Evolutionary conservation across 495 filamentous ascomycete species (phyloP).

Genomic region (Aspergillus cristatus): DNA sequence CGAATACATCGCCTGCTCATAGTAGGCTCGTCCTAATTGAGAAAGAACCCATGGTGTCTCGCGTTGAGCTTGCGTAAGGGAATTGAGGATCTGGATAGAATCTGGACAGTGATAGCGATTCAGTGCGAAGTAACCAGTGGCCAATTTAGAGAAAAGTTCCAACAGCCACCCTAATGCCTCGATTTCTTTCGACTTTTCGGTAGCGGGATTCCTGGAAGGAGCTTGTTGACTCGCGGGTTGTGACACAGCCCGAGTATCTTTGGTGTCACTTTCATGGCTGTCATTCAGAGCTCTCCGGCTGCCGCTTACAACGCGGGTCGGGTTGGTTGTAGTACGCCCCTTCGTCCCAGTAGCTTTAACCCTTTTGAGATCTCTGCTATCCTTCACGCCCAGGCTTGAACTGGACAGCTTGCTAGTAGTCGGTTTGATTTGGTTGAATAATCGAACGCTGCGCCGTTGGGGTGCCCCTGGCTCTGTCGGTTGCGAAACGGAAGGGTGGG

Average conservation of each 20-base stretch:
- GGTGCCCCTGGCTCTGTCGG: constrained; percentile 55
- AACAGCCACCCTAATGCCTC: constrained; percentile 70
- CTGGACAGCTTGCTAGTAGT: constrained; percentile 46
- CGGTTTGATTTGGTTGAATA: constrained; percentile 63
- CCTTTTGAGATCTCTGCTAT: constrained; percentile 69
- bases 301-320: constrained; percentile 80
- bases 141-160: constrained; percentile 77
- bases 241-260: constrained; percentile 32
- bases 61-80: constrained; percentile 62
- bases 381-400: constrained; percentile 43
- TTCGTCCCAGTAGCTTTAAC: constrained; percentile 56
- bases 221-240: constrained; percentile 19
- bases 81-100: constrained; percentile 60
- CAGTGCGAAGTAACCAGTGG: constrained; percentile 65
- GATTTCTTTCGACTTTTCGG: constrained; percentile 50
- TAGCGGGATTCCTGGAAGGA: constrained; percentile 14
- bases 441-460: constrained; percentile 67
- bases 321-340: constrained; percentile 48
- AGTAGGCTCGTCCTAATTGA: constrained; percentile 79
- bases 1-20: constrained; percentile 74
- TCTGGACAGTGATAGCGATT: constrained; percentile 70
- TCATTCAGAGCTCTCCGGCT: constrained; percentile 57
- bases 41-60: constrained; percentile 94
- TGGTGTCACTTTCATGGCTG: constrained; percentile 57
- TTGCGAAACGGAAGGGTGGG: constrained; percentile 46